Percentiles rank a stretch among this genome's conserved stretches.
phyloP scores from a whole-genome alignment of 306 rosid species.

The Castanea crenata region DNA sequence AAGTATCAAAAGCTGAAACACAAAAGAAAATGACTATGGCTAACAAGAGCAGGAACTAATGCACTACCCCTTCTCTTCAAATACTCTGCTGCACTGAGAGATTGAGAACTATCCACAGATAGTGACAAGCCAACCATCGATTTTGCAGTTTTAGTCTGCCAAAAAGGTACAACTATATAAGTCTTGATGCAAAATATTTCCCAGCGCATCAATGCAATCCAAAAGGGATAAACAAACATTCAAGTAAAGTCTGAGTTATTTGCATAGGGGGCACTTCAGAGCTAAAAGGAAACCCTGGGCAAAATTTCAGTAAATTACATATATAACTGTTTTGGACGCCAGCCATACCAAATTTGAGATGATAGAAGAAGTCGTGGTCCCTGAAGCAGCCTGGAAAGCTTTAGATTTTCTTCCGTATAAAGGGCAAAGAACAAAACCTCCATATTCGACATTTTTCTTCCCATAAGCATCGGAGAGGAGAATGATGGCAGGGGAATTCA shows the following conservation, averaged over 20 bases:
- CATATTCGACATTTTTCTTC: conserved; percentile 65
- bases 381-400: conserved; percentile 94
- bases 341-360: conserved; percentile 80
- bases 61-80: conserved; percentile 78
- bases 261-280: conserved; percentile 7
- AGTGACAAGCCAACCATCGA: conserved; percentile 79
- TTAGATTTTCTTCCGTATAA: conserved; percentile 91
- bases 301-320: conserved; percentile 10
- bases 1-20: conserved; percentile 8
- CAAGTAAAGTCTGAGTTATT: conserved; percentile 5
- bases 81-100: conserved; percentile 66
- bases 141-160: conserved; percentile 95
- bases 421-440: conserved; percentile 92
- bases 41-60: conserved; percentile 15
- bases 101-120: conserved; percentile 81
- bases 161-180: conserved; percentile 22
- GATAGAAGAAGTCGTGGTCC: conserved; percentile 71
- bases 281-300: conserved; percentile 17
- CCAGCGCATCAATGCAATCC: not conserved
- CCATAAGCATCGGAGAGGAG: conserved; percentile 75
- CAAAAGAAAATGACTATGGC: not conserved
- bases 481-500: conserved; percentile 83
- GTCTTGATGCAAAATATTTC: not conserved
- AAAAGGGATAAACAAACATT: conserved; percentile 14
- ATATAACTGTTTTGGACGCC: conserved; percentile 8